Base-by-base conservation (phyloP, 2,329 filamentous ascomycete genomes). In the Penicillium sp. region DNA sequence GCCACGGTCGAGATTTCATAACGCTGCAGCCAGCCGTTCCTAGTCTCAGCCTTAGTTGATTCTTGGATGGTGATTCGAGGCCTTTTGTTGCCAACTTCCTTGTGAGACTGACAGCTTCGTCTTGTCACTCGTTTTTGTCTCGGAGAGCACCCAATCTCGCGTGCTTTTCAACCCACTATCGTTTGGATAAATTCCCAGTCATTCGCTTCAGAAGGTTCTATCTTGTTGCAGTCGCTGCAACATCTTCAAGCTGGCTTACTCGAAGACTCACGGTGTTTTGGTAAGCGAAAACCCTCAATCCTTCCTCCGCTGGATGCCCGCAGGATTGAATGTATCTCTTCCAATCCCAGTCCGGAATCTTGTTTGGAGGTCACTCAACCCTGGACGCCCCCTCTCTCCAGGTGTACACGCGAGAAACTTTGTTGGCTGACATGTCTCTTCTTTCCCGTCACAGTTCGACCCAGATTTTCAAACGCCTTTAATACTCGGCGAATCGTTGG, bases 171-270 rank as follows among this genome's bases (percentile, higher is more conserved):
- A 67, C 65, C 64, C 70, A 63, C 69, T 63, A 66, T 75, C 69
- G 68, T 71, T 73, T 70, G 58, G 55, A 71, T 73, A 71, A 69
- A 72, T 71, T 74, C 70, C 64, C 72, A 72, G 74, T 74, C 76
- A 73, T 71, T 79, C 77, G 77, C 77, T 79, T 67, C 66, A 70
- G 63, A 67, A 67, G 67, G 63, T 71, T 64, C 68, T 69, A 65
- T 71, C 67, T 68, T 57, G 73, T 76, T 76, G 72, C 75, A 73
- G 64, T 67, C 60, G 61, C 66, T 73, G 71, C 73, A 76, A 76
- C 72, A 77, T 71, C 72, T 75, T 78, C 77, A 79, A 76, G 64
- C 76, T 79, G 76, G 77, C 77, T 73, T 77, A 75, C 68, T 76
- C 74, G 71, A 76, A 74, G 68, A 72, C 68, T 61, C 69, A 76